phyloP scores from a whole-genome alignment of 768 basidiomycete species.

The Lactarius akahatsu region DNA sequence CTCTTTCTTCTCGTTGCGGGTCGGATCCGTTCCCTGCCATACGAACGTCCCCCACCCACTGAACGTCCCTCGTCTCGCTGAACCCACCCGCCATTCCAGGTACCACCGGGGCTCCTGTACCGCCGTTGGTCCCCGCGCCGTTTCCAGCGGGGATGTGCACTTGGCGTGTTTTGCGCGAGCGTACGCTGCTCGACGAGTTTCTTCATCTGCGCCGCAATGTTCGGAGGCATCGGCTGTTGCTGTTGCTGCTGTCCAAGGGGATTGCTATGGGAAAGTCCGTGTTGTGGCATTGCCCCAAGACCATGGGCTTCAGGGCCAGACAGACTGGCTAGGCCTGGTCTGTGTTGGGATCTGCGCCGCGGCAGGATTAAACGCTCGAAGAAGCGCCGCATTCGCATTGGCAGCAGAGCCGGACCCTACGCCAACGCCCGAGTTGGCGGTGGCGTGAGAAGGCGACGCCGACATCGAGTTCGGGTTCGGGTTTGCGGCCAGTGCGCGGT shows the following conservation, averaged over 20 bases:
- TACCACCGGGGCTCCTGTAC: background rate
- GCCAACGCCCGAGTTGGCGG: background rate
- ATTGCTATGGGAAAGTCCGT: slow-evolving; percentile 10
- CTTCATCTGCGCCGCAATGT: slow-evolving; percentile 25
- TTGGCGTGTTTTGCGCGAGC: slow-evolving; percentile 11
- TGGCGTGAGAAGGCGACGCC: background rate
- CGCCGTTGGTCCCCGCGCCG: slow-evolving; percentile 1
- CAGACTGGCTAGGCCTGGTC: too few species aligned
- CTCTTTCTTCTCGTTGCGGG: slow-evolving; percentile 27
- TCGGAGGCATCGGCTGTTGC: slow-evolving; percentile 7
- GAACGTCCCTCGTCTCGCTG: background rate
- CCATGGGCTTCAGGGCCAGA: slow-evolving; percentile 6
- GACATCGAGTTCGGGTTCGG: slow-evolving; percentile 9
- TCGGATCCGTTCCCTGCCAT: slow-evolving; percentile 27
- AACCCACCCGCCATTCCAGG: background rate
- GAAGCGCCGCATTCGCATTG: slow-evolving; percentile 8
- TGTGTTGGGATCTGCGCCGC: slow-evolving; percentile 17
- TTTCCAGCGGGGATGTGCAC: background rate
- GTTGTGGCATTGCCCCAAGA: background rate
- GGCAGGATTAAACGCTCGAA: slow-evolving; percentile 14
- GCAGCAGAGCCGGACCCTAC: slow-evolving; percentile 2
- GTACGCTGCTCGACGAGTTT: slow-evolving; percentile 25
- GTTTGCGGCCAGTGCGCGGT: slow-evolving; percentile 7
- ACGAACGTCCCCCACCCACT: slow-evolving; percentile 24
- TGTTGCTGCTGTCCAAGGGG: slow-evolving; percentile 12